These are phyloP conservation scores for Eremothecium coryli DNA, from an alignment of 1,139 yeast species.

Conservation along the genomic window DNA sequence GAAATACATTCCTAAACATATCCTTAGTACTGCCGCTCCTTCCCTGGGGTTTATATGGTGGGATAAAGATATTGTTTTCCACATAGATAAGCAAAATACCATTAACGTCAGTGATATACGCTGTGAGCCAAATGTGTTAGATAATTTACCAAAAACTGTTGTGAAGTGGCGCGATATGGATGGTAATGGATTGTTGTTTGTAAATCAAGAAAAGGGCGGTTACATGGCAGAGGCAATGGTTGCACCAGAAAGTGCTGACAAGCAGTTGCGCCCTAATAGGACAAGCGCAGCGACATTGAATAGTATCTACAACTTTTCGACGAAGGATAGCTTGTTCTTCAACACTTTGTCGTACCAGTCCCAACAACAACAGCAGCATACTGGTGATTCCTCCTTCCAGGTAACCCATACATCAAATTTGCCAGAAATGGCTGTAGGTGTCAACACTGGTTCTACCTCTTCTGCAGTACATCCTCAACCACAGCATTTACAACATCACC, in stretches of 20 bases:
- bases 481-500: neutral
- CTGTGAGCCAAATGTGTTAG: conserved; percentile 27
- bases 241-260: conserved; percentile 7
- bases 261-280: conserved; percentile 6
- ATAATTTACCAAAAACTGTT: conserved; percentile 23
- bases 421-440: neutral
- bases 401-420: neutral
- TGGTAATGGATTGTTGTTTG: conserved; percentile 29
- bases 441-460: neutral
- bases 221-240: conserved; percentile 12
- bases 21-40: conserved; percentile 28
- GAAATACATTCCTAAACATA: conserved; percentile 65
- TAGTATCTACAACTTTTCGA: conserved; percentile 1
- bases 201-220: conserved; percentile 24
- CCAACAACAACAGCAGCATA: neutral
- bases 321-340: neutral
- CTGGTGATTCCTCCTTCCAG: neutral
- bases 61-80: conserved; percentile 26
- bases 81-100: conserved; percentile 26
- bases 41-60: conserved; percentile 31
- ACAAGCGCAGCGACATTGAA: conserved; percentile 10
- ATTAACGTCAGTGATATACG: conserved; percentile 29
- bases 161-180: conserved; percentile 31
- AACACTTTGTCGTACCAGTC: neutral
- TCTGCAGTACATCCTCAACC: neutral